Percentiles rank a stretch among this genome's conserved stretches.
Conservation (phyloP, 495 filamentous ascomycete genomes). For the Hypoxylon fuscum region DNA sequence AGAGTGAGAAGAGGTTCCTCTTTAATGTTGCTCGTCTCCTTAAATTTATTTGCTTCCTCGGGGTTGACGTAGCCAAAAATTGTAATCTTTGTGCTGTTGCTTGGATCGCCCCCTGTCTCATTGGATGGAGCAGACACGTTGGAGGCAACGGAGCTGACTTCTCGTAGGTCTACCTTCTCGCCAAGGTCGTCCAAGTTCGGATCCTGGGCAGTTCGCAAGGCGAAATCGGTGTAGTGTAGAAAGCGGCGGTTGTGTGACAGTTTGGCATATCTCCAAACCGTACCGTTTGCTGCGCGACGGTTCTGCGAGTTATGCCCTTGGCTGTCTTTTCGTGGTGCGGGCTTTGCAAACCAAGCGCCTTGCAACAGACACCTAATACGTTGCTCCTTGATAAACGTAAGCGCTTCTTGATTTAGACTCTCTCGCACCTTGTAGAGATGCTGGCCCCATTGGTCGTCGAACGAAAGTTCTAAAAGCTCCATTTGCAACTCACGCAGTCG, state of each 20-base stretch:
- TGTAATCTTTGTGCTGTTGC: conserved; percentile 84
- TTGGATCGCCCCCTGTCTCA: conserved; percentile 56
- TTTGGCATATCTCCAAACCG: conserved; percentile 81
- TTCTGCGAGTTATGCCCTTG: conserved; percentile 46
- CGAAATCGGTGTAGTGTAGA: conserved; percentile 92
- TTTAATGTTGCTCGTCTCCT: conserved; percentile 50
- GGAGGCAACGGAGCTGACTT: conserved; percentile 90
- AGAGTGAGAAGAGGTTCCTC: conserved; percentile 77
- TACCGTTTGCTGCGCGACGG: conserved; percentile 50
- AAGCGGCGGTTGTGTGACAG: conserved; percentile 91
- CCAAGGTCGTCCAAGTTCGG: conserved; percentile 77
- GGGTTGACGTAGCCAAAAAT: conserved; percentile 76
- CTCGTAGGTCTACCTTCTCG: conserved; percentile 89
- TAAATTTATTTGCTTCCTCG: conserved; percentile 40
- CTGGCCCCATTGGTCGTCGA: conserved; percentile 93
- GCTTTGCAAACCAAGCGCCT: conserved; percentile 88
- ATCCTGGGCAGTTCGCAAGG: conserved; percentile 66
- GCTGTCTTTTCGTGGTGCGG: conserved; percentile 51
- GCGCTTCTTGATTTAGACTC: conserved; percentile 87
- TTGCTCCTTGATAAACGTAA: conserved; percentile 97
- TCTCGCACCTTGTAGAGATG: conserved; percentile 91
- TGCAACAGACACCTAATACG: conserved; percentile 89
- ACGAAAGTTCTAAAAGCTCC: conserved; percentile 88
- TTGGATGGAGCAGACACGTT: conserved; percentile 76
- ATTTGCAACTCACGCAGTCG: conserved; percentile 89